A percentile compares a stretch with the other conserved stretches of the same genome.
phyloP scores from a whole-genome alignment of 176 grass and related monocot species.

The Carex littledalei region DNA sequence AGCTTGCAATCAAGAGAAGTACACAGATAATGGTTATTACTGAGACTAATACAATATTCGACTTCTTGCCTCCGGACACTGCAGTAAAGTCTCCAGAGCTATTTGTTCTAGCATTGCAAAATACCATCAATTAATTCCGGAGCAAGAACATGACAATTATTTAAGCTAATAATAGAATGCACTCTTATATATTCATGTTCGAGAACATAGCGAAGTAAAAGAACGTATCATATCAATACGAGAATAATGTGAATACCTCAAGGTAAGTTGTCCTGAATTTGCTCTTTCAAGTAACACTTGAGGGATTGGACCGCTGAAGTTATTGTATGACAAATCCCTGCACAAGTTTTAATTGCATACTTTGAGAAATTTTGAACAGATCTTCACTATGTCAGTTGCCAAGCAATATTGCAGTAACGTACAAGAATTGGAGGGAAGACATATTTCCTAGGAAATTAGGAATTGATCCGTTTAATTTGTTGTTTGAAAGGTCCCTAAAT shows the following conservation, averaged over 20 bases:
- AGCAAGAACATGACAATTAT: too few relatives aligned
- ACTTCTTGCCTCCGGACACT: not conserved
- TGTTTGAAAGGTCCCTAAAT: constrained; percentile 15
- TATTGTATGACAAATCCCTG: constrained; percentile 15
- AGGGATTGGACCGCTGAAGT: constrained; percentile 1
- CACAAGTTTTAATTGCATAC: not conserved
- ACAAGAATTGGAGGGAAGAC: constrained; percentile 5
- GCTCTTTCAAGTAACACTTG: not conserved
- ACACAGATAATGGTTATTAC: not conserved
- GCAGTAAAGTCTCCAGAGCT: not conserved
- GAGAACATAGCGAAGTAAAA: not conserved
- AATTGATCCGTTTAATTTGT: constrained; percentile 18
- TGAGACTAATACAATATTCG: not conserved
- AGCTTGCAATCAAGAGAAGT: not conserved
- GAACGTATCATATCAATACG: not conserved
- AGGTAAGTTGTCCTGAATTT: constrained; percentile 2
- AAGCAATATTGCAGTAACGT: not conserved
- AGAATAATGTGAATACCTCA: not conserved
- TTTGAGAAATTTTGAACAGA: not conserved
- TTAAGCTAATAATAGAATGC: not conserved
- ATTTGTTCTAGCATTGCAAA: not conserved
- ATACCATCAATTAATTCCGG: not conserved
- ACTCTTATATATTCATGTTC: not conserved
- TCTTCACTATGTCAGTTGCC: not conserved
- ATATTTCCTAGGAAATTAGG: constrained; percentile 10